These are phyloP conservation scores for Fusarium sp. DNA, from an alignment of 2,329 filamentous ascomycete genomes.

Conservation along the genomic window DNA sequence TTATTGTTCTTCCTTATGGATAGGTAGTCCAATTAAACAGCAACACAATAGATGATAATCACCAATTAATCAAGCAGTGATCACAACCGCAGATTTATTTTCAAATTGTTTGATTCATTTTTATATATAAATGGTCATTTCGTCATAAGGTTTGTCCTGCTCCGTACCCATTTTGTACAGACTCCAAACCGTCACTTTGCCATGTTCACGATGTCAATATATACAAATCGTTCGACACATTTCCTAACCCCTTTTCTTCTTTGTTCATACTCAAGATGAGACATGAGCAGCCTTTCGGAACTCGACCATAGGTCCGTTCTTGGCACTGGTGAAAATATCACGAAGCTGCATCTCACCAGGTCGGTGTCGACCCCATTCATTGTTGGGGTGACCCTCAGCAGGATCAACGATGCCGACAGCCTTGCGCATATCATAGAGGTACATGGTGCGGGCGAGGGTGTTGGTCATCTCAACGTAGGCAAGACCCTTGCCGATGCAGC, in stretches of 20 bases:
- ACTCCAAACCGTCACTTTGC: neutral
- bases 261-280: conserved; percentile 6
- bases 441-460: conserved; percentile 71
- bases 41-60: neutral
- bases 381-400: conserved; percentile 62
- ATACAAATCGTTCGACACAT: neutral
- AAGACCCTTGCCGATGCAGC: conserved; percentile 78
- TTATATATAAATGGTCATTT: neutral
- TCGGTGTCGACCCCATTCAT: conserved; percentile 67
- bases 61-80: neutral
- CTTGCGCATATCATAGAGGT: conserved; percentile 69
- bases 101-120: neutral
- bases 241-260: neutral
- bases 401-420: conserved; percentile 62
- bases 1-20: neutral
- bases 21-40: neutral
- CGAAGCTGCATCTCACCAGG: conserved; percentile 74
- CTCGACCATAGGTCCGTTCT: conserved; percentile 77
- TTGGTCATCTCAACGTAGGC: conserved; percentile 76
- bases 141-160: neutral
- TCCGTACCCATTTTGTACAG: neutral
- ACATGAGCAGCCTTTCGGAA: conserved; percentile 56
- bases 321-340: conserved; percentile 80
- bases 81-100: neutral
- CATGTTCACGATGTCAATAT: neutral